Evolutionary conservation across 1,139 yeast genomes (phyloP).

Genomic region (Candida sp.): DNA sequence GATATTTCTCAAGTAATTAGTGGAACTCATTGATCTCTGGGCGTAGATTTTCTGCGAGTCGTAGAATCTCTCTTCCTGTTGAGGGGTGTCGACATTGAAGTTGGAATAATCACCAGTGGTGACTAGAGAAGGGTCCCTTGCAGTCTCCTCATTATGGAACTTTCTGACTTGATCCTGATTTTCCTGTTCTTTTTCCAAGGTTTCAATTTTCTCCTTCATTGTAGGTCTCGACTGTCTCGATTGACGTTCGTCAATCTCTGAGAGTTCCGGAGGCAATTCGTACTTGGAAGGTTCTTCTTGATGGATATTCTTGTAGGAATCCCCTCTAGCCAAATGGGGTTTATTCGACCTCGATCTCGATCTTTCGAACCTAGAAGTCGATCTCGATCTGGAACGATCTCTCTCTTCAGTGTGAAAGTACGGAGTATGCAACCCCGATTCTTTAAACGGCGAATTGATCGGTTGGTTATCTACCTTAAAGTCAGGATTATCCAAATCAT

Average conservation of each 20-base stretch:
- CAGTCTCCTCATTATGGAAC: constrained; percentile 8
- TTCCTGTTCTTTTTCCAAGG: constrained; percentile 9
- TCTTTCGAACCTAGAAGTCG: constrained; percentile 19
- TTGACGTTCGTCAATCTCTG: constrained; percentile 31
- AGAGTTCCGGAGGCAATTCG: constrained; percentile 42
- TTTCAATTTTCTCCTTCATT: constrained; percentile 47
- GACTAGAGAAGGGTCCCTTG: constrained; percentile 41
- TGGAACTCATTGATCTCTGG: constrained; percentile 32
- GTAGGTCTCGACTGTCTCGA: constrained; percentile 46
- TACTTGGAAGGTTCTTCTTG: constrained; percentile 38
- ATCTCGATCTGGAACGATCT: constrained; percentile 28
- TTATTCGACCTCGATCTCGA: constrained; percentile 29
- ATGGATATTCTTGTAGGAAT: constrained; percentile 53
- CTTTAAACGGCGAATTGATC: constrained; percentile 2
- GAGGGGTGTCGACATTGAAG: constrained; percentile 42
- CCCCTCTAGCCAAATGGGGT: constrained; percentile 68
- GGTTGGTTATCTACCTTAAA: constrained; percentile 5
- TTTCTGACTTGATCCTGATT: constrained; percentile 5
- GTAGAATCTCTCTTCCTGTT: constrained; percentile 5
- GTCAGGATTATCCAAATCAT: constrained; percentile 1
- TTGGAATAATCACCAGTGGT: constrained; percentile 51
- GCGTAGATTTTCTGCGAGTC: constrained; percentile 22
- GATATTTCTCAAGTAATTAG: constrained; percentile 56
- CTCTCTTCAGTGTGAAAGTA: constrained; percentile 38
- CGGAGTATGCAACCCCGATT: constrained; percentile 39